A percentile compares a stretch with the other conserved stretches of the same genome.
phyloP scores from a whole-genome alignment of 257 asterid genomes.

The Solanum etuberosum region DNA sequence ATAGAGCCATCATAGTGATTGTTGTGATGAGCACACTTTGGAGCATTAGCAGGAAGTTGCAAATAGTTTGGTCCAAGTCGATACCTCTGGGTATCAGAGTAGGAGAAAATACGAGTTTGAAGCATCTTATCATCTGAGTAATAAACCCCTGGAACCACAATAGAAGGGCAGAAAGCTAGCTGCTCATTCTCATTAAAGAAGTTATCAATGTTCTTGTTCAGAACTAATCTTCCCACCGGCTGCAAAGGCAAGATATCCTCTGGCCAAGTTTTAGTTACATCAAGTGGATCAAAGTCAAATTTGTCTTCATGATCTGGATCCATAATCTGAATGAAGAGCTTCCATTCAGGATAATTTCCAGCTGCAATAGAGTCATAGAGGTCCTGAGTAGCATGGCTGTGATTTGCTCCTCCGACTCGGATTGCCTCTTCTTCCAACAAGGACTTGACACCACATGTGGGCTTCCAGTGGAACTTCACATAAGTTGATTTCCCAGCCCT shows the following conservation, averaged over 20 bases:
- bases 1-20: constrained; percentile 25
- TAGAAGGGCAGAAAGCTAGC: constrained; percentile 22
- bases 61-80: constrained; percentile 27
- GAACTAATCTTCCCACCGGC: constrained; percentile 20
- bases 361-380: constrained; percentile 25
- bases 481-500: constrained; percentile 23
- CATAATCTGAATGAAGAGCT: too few species aligned
- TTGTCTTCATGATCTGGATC: constrained; percentile 17
- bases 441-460: constrained; percentile 26
- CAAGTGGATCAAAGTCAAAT: constrained; percentile 25
- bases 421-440: constrained; percentile 23
- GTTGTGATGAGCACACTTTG: constrained; percentile 24
- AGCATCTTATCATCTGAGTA: constrained; percentile 22
- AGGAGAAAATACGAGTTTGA: constrained; percentile 24
- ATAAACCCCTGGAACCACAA: constrained; percentile 22
- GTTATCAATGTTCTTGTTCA: constrained; percentile 25
- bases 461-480: constrained; percentile 29
- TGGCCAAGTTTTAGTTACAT: constrained; percentile 29
- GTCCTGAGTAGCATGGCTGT: constrained; percentile 32
- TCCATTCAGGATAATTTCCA: constrained; percentile 31
- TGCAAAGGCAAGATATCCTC: constrained; percentile 25
- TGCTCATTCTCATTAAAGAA: constrained; percentile 31
- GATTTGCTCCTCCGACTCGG: constrained; percentile 19
- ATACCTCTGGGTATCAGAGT: constrained; percentile 25
- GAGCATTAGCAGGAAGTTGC: constrained; percentile 29